phyloP scores from a whole-genome alignment of 2,329 filamentous ascomycete genomes.

The Microsporum ferrugineum region DNA sequence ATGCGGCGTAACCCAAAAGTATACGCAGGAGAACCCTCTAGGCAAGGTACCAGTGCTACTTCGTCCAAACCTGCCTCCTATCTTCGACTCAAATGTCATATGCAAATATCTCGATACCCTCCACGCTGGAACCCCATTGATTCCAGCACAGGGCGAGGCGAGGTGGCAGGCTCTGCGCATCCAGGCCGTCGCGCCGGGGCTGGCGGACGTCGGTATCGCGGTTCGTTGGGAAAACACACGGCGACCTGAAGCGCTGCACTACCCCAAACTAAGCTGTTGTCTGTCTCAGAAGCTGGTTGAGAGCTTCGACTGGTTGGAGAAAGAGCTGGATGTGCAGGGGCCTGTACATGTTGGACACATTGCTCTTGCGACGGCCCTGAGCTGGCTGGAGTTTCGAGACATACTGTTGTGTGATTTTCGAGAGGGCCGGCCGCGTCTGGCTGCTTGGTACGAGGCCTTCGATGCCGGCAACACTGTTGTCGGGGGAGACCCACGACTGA shows the following conservation, averaged over 20 bases:
- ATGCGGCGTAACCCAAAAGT: background rate
- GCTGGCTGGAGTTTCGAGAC: background rate
- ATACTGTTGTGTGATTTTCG: background rate
- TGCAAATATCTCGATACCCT: background rate
- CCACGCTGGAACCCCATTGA: background rate
- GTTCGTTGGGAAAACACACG: background rate
- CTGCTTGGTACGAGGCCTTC: background rate
- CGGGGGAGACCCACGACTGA: background rate
- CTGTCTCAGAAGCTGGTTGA: background rate
- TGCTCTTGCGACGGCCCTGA: background rate
- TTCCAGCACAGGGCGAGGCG: background rate
- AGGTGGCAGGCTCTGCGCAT: background rate
- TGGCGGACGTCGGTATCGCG: background rate
- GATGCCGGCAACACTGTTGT: background rate
- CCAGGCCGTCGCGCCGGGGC: background rate
- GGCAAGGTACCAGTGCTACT: background rate
- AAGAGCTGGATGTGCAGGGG: background rate
- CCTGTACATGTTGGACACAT: background rate
- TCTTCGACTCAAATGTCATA: background rate
- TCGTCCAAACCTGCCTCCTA: background rate
- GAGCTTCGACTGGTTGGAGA: background rate
- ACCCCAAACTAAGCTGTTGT: background rate
- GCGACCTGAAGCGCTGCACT: background rate
- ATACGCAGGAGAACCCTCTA: background rate
- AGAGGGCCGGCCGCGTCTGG: background rate